Evolutionary conservation across 208 protist genomes (phyloP), one percentile per base, ranked within the genome.

Genomic region (Crithidia fasciculata): DNA sequence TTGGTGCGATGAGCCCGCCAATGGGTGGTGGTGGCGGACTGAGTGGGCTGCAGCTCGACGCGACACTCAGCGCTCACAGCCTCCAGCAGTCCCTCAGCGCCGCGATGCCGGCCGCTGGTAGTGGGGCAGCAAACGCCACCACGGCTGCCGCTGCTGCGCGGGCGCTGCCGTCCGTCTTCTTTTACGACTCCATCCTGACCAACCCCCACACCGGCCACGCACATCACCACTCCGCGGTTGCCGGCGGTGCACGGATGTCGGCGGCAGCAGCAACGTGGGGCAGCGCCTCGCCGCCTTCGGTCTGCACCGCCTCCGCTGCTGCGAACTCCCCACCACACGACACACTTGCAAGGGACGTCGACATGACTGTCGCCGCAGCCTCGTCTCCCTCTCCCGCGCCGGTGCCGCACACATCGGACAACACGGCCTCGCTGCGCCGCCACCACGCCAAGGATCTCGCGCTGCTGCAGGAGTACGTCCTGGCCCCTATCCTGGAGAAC

Each of bases 391-490:
- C 74, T 16, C 61, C 59, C 12, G 68, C 54, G 2, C 68, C 55
- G 6, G 19, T 54, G 5, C 69, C 56, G 9, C 64, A 73, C 37
- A 60, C 67, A 47, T 53, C 18, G 9, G 72, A 78, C 66, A 84
- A 87, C 72, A 87, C 83, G 0, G 68, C 66, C 44, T 72, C 66
- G 12, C 60, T 82, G 28, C 83, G 75, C 12, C 74, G 78, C 39
- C 63, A 47, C 12, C 78, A 82, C 62, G 50, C 62, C 44, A 77
- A 70, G 45, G 83, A 86, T 60, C 63, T 88, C 8, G 74, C 62
- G 13, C 52, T 90, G 54, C 75, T 95, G 53, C 90, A 95, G 61
- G 87, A 95, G 69, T 86, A 93, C 69, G 58, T 91, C 47, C 70
- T 93, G 37, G 72, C 84, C 28, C 80, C 78, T 58, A 85, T 93